Evolutionary conservation across 2,329 filamentous ascomycete genomes (phyloP).

Genomic region (Lachnellula cervina): DNA sequence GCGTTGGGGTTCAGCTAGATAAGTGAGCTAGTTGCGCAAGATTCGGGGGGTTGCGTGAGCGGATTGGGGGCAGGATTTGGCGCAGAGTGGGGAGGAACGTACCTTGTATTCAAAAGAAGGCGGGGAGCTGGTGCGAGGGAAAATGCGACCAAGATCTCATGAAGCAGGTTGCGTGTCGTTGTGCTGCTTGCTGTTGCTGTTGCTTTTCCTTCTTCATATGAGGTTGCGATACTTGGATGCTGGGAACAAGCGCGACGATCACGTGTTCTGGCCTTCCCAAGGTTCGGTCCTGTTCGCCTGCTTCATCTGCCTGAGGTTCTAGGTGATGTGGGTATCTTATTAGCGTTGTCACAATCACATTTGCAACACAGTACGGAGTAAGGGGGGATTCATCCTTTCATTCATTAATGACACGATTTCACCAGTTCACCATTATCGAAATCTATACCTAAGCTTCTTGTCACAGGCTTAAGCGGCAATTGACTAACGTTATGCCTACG

Average conservation of each 20-base stretch:
- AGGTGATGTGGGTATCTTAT: no score
- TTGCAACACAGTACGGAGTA: no score
- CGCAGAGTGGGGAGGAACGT: not conserved
- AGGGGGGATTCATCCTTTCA: no score
- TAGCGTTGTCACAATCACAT: no score
- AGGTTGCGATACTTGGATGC: not conserved
- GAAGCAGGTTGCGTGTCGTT: slow-evolving; percentile 19
- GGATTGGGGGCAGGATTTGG: not conserved
- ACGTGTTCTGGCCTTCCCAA: not conserved
- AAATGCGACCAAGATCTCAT: not conserved
- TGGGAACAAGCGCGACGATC: not conserved
- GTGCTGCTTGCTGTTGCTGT: slow-evolving; percentile 15
- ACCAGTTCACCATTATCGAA: no score
- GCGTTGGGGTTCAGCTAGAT: not conserved
- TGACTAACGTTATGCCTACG: no score
- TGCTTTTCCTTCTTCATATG: not conserved
- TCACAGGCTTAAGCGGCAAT: no score
- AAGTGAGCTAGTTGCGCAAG: not conserved
- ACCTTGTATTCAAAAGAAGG: slow-evolving; percentile 6
- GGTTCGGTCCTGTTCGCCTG: not conserved
- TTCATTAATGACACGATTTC: no score
- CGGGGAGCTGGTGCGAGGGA: not conserved
- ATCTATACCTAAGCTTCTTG: no score
- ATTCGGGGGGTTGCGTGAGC: not conserved
- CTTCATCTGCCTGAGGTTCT: not conserved